Evolutionary conservation across 106 monocot species (phyloP).

Genomic region (Narthecium ossifragum): DNA sequence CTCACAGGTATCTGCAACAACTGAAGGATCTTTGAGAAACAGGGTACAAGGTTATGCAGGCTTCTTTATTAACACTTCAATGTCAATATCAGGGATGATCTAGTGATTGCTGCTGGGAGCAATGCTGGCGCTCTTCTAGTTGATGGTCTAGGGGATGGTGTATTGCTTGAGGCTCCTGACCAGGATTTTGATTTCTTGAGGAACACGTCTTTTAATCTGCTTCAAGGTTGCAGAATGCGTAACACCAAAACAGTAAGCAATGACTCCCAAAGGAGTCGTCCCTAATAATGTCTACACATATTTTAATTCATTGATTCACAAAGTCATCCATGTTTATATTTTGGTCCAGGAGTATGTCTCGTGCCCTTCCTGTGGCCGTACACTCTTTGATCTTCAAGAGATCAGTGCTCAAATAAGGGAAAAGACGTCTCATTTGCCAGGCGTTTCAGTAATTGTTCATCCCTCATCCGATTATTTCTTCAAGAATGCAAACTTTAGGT

Average conservation of each 20-base stretch:
- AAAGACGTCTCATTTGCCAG: constrained; percentile 90
- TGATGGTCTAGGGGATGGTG: constrained; percentile 95
- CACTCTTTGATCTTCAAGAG: constrained; percentile 97
- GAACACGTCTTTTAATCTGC: constrained; percentile 95
- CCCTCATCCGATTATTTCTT: not conserved
- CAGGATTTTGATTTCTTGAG: constrained; percentile 97
- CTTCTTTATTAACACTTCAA: too few species aligned
- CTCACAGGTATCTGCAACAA: constrained; percentile 36
- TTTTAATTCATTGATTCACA: too few species aligned
- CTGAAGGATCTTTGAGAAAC: not conserved
- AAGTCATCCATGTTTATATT: constrained; percentile 10
- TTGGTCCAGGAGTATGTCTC: constrained; percentile 92
- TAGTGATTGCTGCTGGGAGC: constrained; percentile 88
- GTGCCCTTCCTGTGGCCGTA: constrained; percentile 95
- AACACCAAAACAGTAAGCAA: constrained; percentile 94
- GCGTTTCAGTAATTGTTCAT: constrained; percentile 71
- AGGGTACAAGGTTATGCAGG: too few species aligned
- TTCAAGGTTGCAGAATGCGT: constrained; percentile 99
- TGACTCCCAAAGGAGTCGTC: too few species aligned
- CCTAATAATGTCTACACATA: constrained; percentile 17
- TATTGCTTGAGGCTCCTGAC: constrained; percentile 71
- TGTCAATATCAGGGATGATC: constrained; percentile 63
- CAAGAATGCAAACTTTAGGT: not conserved
- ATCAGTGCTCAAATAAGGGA: constrained; percentile 96
- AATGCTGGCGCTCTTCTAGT: constrained; percentile 86